Evolutionary conservation across 2,329 filamentous ascomycete species (phyloP).

Genomic region (Fusarium albosuccineum): DNA sequence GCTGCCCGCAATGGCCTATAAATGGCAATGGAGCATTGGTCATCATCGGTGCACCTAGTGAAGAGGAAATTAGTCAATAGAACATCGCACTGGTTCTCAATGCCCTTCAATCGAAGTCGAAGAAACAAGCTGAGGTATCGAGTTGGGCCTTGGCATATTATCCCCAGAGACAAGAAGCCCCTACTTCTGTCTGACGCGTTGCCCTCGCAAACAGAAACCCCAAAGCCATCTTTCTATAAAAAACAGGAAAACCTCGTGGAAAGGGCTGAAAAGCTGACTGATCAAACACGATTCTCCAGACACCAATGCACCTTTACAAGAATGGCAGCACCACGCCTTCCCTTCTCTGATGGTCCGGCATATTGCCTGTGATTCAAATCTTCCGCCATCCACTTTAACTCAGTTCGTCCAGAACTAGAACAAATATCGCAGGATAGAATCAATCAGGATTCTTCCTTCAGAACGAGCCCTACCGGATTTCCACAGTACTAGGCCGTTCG

Average conservation of each 20-base stretch:
- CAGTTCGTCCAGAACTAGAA: neutral
- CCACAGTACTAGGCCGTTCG: neutral
- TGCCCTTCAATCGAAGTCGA: neutral
- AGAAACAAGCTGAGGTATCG: neutral
- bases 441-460: neutral
- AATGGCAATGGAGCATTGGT: neutral
- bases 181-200: neutral
- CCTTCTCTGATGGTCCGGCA: conserved; percentile 4
- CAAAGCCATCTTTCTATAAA: conserved; percentile 34
- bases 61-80: neutral
- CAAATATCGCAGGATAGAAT: conserved; percentile 1
- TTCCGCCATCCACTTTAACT: conserved; percentile 2
- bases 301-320: conserved; percentile 43
- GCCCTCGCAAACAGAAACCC: conserved; percentile 12
- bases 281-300: conserved; percentile 42
- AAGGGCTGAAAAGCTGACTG: conserved; percentile 32
- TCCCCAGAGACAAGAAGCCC: neutral
- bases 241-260: conserved; percentile 17
- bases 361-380: neutral
- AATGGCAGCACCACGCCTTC: conserved; percentile 29
- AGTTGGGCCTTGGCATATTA: neutral
- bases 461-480: neutral
- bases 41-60: neutral
- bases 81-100: neutral
- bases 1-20: neutral